Evolutionary conservation across 129 eudicot genomes (phyloP).

Genomic region (Tagetes patula): DNA sequence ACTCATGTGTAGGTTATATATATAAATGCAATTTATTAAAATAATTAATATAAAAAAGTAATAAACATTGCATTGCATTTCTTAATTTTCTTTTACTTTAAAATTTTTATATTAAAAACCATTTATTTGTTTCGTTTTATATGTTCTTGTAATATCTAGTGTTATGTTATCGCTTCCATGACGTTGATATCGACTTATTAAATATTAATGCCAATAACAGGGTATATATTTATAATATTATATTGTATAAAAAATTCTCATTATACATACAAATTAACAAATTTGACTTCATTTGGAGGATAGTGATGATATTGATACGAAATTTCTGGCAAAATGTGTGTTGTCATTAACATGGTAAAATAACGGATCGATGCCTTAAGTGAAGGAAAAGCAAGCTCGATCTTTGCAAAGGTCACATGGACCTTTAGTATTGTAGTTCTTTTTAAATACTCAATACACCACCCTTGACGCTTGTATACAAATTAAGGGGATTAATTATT

Average conservation of each 20-base stretch:
- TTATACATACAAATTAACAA: neutral
- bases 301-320: neutral
- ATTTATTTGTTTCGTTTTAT: no score
- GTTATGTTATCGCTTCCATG: no score
- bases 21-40: no score
- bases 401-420: conserved; percentile 28
- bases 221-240: neutral
- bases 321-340: conserved; percentile 25
- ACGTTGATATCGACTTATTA: no score
- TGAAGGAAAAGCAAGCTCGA: conserved; percentile 26
- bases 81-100: no score
- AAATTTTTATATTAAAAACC: no score
- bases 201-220: no score
- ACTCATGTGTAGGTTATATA: no score
- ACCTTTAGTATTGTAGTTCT: neutral
- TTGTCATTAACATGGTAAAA: conserved; percentile 14
- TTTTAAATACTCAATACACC: neutral
- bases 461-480: neutral
- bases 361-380: conserved; percentile 14
- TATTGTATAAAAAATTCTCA: neutral
- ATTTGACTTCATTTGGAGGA: neutral
- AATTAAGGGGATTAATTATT: conserved; percentile 2
- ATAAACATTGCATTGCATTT: no score
- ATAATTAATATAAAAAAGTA: no score
- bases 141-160: no score